phyloP scores from a whole-genome alignment of 257 asterid species.

The Fraxinus excelsior region DNA sequence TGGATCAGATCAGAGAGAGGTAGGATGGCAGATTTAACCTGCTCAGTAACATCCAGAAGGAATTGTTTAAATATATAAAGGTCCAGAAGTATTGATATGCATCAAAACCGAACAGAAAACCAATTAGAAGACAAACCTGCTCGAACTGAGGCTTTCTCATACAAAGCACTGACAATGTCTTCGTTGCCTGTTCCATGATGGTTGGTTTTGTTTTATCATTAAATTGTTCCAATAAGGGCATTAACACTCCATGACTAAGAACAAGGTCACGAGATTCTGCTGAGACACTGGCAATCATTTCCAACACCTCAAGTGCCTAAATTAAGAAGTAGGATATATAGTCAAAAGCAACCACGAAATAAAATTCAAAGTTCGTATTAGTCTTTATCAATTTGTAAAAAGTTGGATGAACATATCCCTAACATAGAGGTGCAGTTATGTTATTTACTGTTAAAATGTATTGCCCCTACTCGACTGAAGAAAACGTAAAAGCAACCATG shows the following conservation, averaged over 20 bases:
- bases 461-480: no score
- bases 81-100: background rate
- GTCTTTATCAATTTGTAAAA: no score
- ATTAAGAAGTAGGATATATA: background rate
- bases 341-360: no score
- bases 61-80: background rate
- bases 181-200: slow-evolving; percentile 49
- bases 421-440: no score
- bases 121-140: slow-evolving; percentile 28
- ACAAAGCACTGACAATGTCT: slow-evolving; percentile 50
- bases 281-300: slow-evolving; percentile 48
- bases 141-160: slow-evolving; percentile 46
- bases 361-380: no score
- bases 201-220: slow-evolving; percentile 45
- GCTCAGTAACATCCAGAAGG: background rate
- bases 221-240: slow-evolving; percentile 44
- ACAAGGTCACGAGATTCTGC: slow-evolving; percentile 51
- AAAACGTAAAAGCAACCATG: no score
- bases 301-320: slow-evolving; percentile 52
- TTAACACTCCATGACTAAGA: slow-evolving; percentile 39
- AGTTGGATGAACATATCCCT: no score
- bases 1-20: slow-evolving; percentile 25
- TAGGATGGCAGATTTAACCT: slow-evolving; percentile 30
- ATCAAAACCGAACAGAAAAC: no score
- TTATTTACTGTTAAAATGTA: no score